Conservation (phyloP, 2,329 filamentous ascomycete species). For the Pezicula radicicola region DNA sequence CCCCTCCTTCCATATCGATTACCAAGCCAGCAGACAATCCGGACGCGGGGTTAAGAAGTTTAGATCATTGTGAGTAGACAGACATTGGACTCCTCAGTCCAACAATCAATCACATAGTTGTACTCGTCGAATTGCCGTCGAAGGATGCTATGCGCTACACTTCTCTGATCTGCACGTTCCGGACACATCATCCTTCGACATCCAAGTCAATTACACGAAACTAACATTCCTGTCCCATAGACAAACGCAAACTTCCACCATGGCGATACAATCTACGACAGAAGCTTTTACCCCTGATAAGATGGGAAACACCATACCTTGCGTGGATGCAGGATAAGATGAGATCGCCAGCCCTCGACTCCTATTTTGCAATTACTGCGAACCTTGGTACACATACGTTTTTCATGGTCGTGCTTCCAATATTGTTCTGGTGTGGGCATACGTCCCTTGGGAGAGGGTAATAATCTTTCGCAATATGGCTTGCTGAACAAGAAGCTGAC, state of each 20-base stretch:
- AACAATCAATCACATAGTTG: not conserved
- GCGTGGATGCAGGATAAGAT: constrained; percentile 79
- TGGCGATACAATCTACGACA: constrained; percentile 90
- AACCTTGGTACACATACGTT: constrained; percentile 98
- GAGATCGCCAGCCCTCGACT: constrained; percentile 82
- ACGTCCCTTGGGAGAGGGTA: constrained; percentile 83
- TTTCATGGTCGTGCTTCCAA: constrained; percentile 93
- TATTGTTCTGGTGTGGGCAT: constrained; percentile 96
- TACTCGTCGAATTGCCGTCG: not conserved
- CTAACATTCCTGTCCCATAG: constrained; percentile 40
- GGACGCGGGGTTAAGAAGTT: constrained; percentile 76
- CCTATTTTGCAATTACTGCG: constrained; percentile 94
- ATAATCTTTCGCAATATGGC: constrained; percentile 30
- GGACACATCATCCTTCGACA: no score
- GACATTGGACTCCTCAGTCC: not conserved
- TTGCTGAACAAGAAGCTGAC: constrained; percentile 14
- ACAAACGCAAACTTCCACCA: constrained; percentile 75
- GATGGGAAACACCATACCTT: constrained; percentile 94
- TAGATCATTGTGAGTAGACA: constrained; percentile 67
- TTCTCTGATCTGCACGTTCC: not conserved
- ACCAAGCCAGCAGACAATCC: constrained; percentile 31
- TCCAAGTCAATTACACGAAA: not conserved
- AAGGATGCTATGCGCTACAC: not conserved
- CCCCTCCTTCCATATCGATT: constrained; percentile 25
- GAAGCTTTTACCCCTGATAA: constrained; percentile 76